A percentile compares a stretch with the other conserved stretches of the same genome.
Evolutionary conservation across 306 rosid species (phyloP).

Genomic region (Vicia villosa): DNA sequence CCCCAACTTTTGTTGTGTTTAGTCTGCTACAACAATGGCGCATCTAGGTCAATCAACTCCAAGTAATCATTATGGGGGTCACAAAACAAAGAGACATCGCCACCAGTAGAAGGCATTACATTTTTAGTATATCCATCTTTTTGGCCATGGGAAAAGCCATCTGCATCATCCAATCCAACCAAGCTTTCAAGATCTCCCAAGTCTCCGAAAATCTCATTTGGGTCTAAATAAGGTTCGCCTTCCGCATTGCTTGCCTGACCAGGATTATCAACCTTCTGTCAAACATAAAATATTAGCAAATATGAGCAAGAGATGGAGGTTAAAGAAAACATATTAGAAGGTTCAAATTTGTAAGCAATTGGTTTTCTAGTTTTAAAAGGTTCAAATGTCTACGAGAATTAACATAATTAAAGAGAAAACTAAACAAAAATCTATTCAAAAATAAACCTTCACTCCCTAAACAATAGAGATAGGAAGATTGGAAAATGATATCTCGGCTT

Average conservation of each 20-base stretch:
- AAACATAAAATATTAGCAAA: constrained; percentile 25
- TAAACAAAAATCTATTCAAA: neutral
- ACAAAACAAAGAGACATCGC: neutral
- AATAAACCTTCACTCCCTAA: constrained; percentile 5
- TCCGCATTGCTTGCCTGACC: constrained; percentile 21
- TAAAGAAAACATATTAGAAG: constrained; percentile 7
- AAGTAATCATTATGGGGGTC: constrained; percentile 33
- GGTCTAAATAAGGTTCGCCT: constrained; percentile 3
- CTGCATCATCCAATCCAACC: constrained; percentile 26
- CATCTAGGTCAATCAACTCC: constrained; percentile 64
- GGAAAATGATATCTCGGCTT: neutral
- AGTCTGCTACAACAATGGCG: constrained; percentile 32
- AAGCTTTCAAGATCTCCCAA: constrained; percentile 46
- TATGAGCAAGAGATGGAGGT: neutral
- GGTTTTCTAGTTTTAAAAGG: neutral
- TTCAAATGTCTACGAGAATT: constrained; percentile 4
- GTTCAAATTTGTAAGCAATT: constrained; percentile 8
- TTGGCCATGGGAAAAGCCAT: constrained; percentile 22
- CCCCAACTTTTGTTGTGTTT: constrained; percentile 12
- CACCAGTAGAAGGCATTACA: constrained; percentile 23
- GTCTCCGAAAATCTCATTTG: constrained; percentile 34
- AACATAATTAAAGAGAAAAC: neutral
- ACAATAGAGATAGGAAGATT: neutral
- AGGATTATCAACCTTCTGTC: constrained; percentile 34
- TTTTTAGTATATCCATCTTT: constrained; percentile 2